Evolutionary conservation across 192 early-diverging fungal genomes (phyloP), one percentile per base, ranked within the genome.

Genomic region (Entomortierella parvispora): DNA sequence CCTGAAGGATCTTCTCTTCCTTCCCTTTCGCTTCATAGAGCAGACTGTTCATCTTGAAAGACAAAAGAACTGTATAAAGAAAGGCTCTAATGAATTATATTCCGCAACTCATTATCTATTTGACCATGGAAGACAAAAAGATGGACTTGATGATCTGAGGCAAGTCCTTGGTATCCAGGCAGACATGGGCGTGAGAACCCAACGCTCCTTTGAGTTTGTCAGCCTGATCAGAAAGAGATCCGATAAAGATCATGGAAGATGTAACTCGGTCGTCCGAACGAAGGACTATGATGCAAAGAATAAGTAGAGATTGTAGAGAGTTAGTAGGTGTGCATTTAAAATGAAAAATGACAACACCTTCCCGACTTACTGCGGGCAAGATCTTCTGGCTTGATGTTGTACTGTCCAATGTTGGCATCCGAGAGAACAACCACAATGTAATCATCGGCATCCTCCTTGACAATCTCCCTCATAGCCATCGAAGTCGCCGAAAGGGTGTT

Each of bases 321-420:
- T n/a, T n/a, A 33, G 28, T 11, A 2, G 10, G 31, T 44, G n/a
- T 12, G 23, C n/a, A n/a, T n/a, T n/a, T n/a, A n/a, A n/a, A n/a
- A n/a, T 67, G 54, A 33, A 48, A 62, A 4, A 64, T 29, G 37
- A 22, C 9, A 50, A 33, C n/a, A 31, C 18, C 2, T n/a, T n/a
- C n/a, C n/a, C n/a, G n/a, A 76, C 75, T 62, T 85, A 88, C 87
- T 82, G 80, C 80, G 82, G 28, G 78, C 87, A 67, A 93, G 83
- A 43, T 87, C 86, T 22, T 84, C 76, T 11, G 93, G 91, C n/a
- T 84, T 81, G 59, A 94, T 94, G 54, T 89, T 90, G 76, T 94
- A 94, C 62, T 91, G 89, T 11, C 79, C 72, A 61, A 94, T 85
- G 68, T 94, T 94, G 14, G 93, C 93, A 80, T 94, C 93, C 20